phyloP scores from a whole-genome alignment of 2,329 filamentous ascomycete genomes.

The Neospermospora avenae region DNA sequence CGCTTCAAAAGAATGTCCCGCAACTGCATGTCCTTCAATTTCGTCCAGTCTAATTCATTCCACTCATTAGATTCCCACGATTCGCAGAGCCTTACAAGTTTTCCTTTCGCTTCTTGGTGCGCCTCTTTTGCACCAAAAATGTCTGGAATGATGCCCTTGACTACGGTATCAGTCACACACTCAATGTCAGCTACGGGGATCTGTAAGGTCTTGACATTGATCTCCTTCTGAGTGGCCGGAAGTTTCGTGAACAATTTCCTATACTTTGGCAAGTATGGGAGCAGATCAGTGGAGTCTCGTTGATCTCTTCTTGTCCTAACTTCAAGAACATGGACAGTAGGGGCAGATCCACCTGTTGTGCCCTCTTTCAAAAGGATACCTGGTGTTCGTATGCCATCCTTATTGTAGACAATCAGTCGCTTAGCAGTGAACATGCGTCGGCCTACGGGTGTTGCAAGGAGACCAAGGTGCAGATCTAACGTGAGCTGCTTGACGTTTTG shows the following conservation, averaged over 20 bases:
- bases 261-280: slow-evolving; percentile 77
- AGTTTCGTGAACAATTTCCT: slow-evolving; percentile 64
- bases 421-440: slow-evolving; percentile 73
- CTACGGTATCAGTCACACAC: slow-evolving; percentile 70
- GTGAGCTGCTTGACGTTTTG: slow-evolving; percentile 80
- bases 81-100: slow-evolving; percentile 64
- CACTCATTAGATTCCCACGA: slow-evolving; percentile 74
- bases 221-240: slow-evolving; percentile 62
- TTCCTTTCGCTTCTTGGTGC: slow-evolving; percentile 57
- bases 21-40: slow-evolving; percentile 77
- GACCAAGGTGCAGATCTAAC: slow-evolving; percentile 70
- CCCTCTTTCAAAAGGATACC: slow-evolving; percentile 80
- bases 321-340: slow-evolving; percentile 75
- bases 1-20: slow-evolving; percentile 77
- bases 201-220: slow-evolving; percentile 64
- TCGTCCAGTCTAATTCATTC: slow-evolving; percentile 79
- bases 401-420: slow-evolving; percentile 78
- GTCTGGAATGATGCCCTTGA: slow-evolving; percentile 57
- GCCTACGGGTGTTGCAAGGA: slow-evolving; percentile 78
- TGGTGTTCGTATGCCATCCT: slow-evolving; percentile 77
- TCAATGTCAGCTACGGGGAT: slow-evolving; percentile 78
- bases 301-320: slow-evolving; percentile 65
- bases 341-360: slow-evolving; percentile 58
- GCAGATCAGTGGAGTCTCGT: slow-evolving; percentile 76
- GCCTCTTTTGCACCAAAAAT: slow-evolving; percentile 53